Base-by-base conservation (phyloP, 768 basidiomycete genomes). In the Chalciporus sphaerocephalus region DNA sequence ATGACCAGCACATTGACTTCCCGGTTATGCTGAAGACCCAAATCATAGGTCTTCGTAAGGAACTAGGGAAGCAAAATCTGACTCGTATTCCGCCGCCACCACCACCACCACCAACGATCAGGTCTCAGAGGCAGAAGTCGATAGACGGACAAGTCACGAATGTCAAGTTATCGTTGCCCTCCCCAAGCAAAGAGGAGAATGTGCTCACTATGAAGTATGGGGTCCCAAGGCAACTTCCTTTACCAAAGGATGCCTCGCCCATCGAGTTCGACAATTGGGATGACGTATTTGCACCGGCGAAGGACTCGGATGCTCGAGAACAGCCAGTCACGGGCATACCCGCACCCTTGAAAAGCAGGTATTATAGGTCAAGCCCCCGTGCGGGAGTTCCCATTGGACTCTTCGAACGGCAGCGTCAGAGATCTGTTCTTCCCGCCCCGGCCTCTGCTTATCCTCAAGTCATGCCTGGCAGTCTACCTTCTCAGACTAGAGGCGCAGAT, bases 31-130 rank as follows among this genome's bases (percentile, higher is more conserved):
- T 92, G 36, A 77, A 77, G 62, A 57, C 51, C 1, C 80, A 87
- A 59, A 81, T 92, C 63, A 70, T 74, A 49, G 56, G 62, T 9
- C 76, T 92, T 20, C 72, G 79, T 48, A 78, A 83, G 57, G 80
- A 88, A 58, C 71, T 92, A 10, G 80, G 81, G 50, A 76, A 80
- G 48, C 61, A 65, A 32, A 36, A 16, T 4, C 13, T 35, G 2
- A 9, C 21, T 27, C 38, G 23, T 12, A 18, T 16, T 15, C 30
- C 22, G 17, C 18, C 36, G 12, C 33, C 38, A 11, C 22, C 21
- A 7, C 12, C 17, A 1, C 25, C 34, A 11, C 30, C 37, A 4
- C 21, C 35, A 4, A n/a, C n/a, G n/a, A n/a, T n/a, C n/a, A 27
- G 11, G 18, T 16, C 20, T 42, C 49, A n/a, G 20, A 27, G 6